Conservation (phyloP, 2,329 filamentous ascomycete genomes). For the Nannizzia gypsea region DNA sequence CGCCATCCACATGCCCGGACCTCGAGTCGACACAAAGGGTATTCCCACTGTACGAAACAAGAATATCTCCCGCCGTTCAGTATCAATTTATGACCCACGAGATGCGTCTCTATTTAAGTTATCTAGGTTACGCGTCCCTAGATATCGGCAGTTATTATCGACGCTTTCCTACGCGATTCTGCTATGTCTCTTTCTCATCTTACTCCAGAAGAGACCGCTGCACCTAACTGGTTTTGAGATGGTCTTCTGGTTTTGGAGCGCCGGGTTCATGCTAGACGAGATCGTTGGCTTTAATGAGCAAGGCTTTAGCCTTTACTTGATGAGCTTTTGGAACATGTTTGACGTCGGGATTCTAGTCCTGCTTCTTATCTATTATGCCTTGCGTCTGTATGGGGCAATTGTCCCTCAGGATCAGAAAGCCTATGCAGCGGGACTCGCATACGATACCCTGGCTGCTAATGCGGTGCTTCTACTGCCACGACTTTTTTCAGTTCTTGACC, state of each 20-base stretch:
- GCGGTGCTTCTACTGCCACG: constrained; percentile 81
- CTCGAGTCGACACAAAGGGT: background rate
- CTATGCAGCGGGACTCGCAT: constrained; percentile 69
- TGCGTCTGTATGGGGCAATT: constrained; percentile 78
- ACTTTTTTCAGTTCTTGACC: constrained; percentile 84
- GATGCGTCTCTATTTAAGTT: constrained; percentile 87
- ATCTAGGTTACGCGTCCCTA: constrained; percentile 76
- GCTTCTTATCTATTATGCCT: constrained; percentile 77
- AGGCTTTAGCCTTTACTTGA: constrained; percentile 89
- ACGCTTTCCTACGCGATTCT: constrained; percentile 77
- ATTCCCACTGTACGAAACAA: constrained; percentile 14
- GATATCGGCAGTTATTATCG: constrained; percentile 82
- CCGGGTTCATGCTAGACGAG: constrained; percentile 93
- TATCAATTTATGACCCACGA: constrained; percentile 77
- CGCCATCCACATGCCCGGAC: background rate
- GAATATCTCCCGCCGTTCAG: constrained; percentile 49
- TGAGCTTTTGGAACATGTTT: constrained; percentile 97
- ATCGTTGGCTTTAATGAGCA: constrained; percentile 94
- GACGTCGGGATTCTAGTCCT: constrained; percentile 80
- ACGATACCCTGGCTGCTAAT: constrained; percentile 86
- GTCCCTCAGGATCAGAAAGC: constrained; percentile 58
- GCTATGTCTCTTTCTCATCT: constrained; percentile 72
- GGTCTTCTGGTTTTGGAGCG: constrained; percentile 95
- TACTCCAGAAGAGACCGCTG: constrained; percentile 62
- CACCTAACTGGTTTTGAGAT: constrained; percentile 76